Evolutionary conservation across 805 yeast species (phyloP).

Genomic region (Wickerhamiella domercqiae): DNA sequence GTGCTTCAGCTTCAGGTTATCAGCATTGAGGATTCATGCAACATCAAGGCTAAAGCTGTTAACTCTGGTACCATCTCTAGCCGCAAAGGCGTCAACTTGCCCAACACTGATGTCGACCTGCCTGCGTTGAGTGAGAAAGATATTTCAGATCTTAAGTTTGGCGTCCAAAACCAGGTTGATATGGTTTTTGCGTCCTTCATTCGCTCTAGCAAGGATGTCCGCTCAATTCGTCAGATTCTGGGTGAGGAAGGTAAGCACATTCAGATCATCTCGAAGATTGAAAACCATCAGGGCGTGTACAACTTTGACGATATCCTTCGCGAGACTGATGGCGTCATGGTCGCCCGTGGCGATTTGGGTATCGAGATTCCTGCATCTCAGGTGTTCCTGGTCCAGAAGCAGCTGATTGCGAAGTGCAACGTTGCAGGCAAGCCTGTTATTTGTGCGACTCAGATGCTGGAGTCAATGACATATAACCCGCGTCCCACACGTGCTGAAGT

Average conservation of each 20-base stretch:
- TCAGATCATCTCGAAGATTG: constrained; percentile 94
- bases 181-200: constrained; percentile 98
- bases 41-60: constrained; percentile 74
- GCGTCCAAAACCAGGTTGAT: constrained; percentile 95
- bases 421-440: constrained; percentile 98
- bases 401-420: constrained; percentile 97
- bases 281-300: constrained; percentile 99
- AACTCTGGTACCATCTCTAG: constrained; percentile 93
- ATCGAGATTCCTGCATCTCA: constrained; percentile 98
- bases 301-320: constrained; percentile 91
- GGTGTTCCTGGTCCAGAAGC: constrained; percentile 97
- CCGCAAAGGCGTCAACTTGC: constrained; percentile 98
- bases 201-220: constrained; percentile 83
- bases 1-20: constrained; percentile 86
- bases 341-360: constrained; percentile 99
- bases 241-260: constrained; percentile 95
- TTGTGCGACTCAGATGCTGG: constrained; percentile 99
- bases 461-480: constrained; percentile 98
- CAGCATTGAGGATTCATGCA: constrained; percentile 63
- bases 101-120: constrained; percentile 96
- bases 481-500: constrained; percentile 99
- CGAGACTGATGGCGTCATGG: constrained; percentile 99
- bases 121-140: constrained; percentile 98
- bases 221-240: constrained; percentile 78
- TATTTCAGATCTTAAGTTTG: constrained; percentile 78